Percentiles rank a stretch among this genome's conserved stretches.
phyloP scores from a whole-genome alignment of 306 rosid species.

The Prosopis cineraria region DNA sequence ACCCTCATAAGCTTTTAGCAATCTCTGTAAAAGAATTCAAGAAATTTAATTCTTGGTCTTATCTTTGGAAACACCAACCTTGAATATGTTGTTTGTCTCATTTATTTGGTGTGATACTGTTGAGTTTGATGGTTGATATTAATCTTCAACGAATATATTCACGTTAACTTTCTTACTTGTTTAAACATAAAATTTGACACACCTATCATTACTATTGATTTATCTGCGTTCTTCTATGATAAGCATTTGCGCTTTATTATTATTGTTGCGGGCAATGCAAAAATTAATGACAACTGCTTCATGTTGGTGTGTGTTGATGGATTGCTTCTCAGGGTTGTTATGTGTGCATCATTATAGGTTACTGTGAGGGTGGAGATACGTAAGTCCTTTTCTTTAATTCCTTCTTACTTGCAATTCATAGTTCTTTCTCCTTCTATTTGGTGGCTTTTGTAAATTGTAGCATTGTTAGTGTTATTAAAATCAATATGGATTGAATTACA shows the following conservation, averaged over 20 bases:
- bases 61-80: not conserved
- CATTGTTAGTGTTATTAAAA: conserved; percentile 22
- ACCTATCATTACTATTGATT: not conserved
- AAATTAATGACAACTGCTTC: conserved; percentile 7
- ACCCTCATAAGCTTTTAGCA: conserved; percentile 16
- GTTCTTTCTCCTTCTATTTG: conserved; percentile 29
- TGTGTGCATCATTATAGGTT: conserved; percentile 92
- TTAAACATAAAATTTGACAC: not conserved
- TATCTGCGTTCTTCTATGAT: not conserved
- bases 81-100: not conserved
- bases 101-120: conserved; percentile 7
- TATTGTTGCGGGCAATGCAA: conserved; percentile 5
- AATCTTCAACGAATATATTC: conserved; percentile 9
- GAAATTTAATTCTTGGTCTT: conserved; percentile 25
- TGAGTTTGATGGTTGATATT: not conserved
- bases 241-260: not conserved
- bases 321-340: conserved; percentile 85
- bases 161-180: not conserved
- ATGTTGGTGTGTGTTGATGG: conserved; percentile 26
- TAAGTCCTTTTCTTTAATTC: conserved; percentile 43
- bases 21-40: not conserved
- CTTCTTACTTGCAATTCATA: conserved; percentile 8
- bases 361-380: conserved; percentile 97
- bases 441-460: conserved; percentile 27
- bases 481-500: conserved; percentile 46